Evolutionary conservation across 208 protist species (phyloP).

Genomic region (Trypanosoma grayi): DNA sequence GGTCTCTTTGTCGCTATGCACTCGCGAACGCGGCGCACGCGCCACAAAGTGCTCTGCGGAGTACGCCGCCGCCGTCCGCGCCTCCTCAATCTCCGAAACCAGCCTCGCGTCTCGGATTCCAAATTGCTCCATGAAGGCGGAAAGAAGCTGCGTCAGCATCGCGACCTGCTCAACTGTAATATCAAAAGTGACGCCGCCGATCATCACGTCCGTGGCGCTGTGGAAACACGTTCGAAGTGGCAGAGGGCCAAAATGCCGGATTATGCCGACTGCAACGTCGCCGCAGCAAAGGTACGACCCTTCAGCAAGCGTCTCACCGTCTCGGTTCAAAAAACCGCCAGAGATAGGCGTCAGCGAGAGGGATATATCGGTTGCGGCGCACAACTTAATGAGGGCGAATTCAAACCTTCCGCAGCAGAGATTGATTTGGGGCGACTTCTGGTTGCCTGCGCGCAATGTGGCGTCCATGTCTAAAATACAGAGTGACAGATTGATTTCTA

Average conservation of each 20-base stretch:
- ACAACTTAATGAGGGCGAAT: slow-evolving; percentile 73
- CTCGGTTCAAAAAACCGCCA: slow-evolving; percentile 26
- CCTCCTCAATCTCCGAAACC: slow-evolving; percentile 51
- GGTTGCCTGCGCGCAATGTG: slow-evolving; percentile 7
- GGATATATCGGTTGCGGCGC: slow-evolving; percentile 48
- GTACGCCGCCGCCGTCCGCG: slow-evolving; percentile 50
- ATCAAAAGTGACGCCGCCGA: slow-evolving; percentile 56
- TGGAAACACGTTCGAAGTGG: slow-evolving; percentile 69
- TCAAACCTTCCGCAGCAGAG: slow-evolving; percentile 32
- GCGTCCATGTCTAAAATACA: slow-evolving; percentile 51
- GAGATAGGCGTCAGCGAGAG: slow-evolving; percentile 61
- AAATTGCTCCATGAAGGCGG: slow-evolving; percentile 50
- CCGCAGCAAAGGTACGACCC: slow-evolving; percentile 48
- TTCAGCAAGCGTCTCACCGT: neutral
- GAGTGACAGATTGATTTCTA: slow-evolving; percentile 61
- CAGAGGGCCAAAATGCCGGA: slow-evolving; percentile 77
- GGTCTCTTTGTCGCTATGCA: neutral
- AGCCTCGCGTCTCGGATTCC: slow-evolving; percentile 47
- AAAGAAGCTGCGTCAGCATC: slow-evolving; percentile 37
- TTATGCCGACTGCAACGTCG: slow-evolving; percentile 42
- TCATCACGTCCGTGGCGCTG: slow-evolving; percentile 51
- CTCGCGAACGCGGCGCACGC: neutral
- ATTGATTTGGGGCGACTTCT: slow-evolving; percentile 19
- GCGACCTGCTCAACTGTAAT: slow-evolving; percentile 54
- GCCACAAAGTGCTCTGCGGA: slow-evolving; percentile 44